Evolutionary conservation across 805 yeast species (phyloP), one percentile per base, ranked within the genome.

Genomic region (Vanderwaltozyma verrucispora): DNA sequence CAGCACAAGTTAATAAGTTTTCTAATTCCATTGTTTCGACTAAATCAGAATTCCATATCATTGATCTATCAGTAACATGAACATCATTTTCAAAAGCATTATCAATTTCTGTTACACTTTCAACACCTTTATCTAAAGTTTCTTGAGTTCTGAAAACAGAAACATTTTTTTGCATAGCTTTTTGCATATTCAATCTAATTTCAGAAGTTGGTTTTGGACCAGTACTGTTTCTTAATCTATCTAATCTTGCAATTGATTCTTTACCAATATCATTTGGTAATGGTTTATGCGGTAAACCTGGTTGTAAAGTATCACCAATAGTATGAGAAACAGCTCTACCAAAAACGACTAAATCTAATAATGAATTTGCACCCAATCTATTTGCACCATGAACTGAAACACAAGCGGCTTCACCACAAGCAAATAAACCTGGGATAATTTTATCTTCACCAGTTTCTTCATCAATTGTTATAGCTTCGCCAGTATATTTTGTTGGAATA

Each of bases 331-430:
- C 97, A 49, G 97, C 97, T 72, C 98, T 85, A 58, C 98, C 98
- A 57, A 89, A 89, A 47, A 89, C 97, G 46, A 89, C 98, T 63
- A 89, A 71, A 68, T 89, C 98, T 56, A 89, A 77, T 54, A 89
- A 71, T 10, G 98, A 92, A 77, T 89, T 89, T 49, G 98, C 98
- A 65, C 98, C 98, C 51, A 89, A 74, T 74, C 98, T 87, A 76
- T 89, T 89, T 46, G 98, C 98, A 69, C 98, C 98, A 62, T 89
- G 98, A 42, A 89, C 98, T 26, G 96, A 87, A 45, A 95, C 97
- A 75, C 96, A 89, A 32, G 96, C 98, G 49, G 94, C 88, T 72
- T 89, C 98, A 74, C 98, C 98, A 71, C 96, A 87, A 13, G 98
- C 96, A 63, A 76, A 74, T 51, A 89, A 73, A 57, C 98, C 98